A percentile compares a stretch with the other conserved stretches of the same genome.
Evolutionary conservation across 345 rosid species (phyloP).

Genomic region (Microthlaspi erraticum): DNA sequence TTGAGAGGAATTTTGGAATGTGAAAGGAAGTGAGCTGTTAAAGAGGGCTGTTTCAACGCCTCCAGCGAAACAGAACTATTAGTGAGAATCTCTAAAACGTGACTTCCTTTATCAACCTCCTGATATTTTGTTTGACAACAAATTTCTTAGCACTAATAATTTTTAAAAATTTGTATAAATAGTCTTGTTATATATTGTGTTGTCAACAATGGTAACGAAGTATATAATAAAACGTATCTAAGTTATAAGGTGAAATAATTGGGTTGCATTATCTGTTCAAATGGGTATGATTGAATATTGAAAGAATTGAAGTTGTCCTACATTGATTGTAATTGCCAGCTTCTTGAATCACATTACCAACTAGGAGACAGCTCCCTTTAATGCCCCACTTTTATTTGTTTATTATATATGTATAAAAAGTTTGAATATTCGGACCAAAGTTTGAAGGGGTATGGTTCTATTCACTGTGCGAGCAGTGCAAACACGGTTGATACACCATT

Average conservation of each 20-base stretch:
- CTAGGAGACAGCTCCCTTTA: conserved; percentile 39
- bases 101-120: conserved; percentile 40
- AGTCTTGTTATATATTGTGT: too few relatives aligned
- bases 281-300: conserved; percentile 26
- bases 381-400: conserved; percentile 27
- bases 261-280: conserved; percentile 23
- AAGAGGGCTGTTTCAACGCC: conserved; percentile 42
- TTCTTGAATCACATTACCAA: conserved; percentile 36
- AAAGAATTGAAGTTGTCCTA: conserved; percentile 28
- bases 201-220: conserved; percentile 7
- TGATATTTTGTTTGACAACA: conserved; percentile 26
- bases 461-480: not conserved
- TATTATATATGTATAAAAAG: not conserved
- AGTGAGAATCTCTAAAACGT: conserved; percentile 38
- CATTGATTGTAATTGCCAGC: conserved; percentile 43
- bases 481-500: conserved; percentile 32
- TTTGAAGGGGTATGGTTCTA: conserved; percentile 24
- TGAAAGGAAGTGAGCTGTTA: conserved; percentile 45
- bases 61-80: conserved; percentile 39
- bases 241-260: conserved; percentile 21
- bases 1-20: conserved; percentile 35
- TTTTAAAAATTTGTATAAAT: too few relatives aligned
- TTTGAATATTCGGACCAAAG: conserved; percentile 38
- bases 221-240: conserved; percentile 24
- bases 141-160: not conserved